These are phyloP conservation scores for Annulohypoxylon stygium DNA, from an alignment of 495 filamentous ascomycete species.

Conservation along the genomic window DNA sequence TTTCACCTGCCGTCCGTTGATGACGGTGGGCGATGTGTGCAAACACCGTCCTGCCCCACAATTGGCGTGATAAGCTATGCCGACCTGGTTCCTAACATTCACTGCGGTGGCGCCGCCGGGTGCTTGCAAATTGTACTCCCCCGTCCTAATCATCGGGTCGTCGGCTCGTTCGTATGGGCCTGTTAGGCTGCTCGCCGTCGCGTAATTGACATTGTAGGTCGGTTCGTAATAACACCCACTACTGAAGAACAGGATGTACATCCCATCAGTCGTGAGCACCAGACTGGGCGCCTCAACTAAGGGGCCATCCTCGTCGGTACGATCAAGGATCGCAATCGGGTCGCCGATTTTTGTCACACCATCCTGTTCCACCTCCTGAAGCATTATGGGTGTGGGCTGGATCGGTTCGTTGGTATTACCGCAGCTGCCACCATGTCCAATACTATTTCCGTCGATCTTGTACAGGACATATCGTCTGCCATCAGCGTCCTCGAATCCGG, in stretches of 20 bases:
- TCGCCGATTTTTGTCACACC: constrained; percentile 66
- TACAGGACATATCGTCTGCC: constrained; percentile 70
- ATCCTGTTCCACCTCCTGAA: constrained; percentile 67
- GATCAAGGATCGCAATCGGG: constrained; percentile 67
- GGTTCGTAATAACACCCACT: constrained; percentile 65
- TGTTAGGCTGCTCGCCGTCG: constrained; percentile 55
- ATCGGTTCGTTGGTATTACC: constrained; percentile 65
- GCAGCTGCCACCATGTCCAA: constrained; percentile 70
- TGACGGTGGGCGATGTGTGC: constrained; percentile 36
- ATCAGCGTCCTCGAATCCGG: constrained; percentile 65
- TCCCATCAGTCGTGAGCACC: constrained; percentile 55
- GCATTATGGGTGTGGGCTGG: constrained; percentile 69
- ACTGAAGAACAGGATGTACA: constrained; percentile 72
- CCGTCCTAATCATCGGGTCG: constrained; percentile 56
- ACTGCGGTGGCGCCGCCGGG: constrained; percentile 66
- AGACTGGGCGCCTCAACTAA: constrained; percentile 72
- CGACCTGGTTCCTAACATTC: constrained; percentile 58
- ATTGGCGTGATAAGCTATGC: constrained; percentile 66
- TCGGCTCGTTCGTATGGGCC: constrained; percentile 62
- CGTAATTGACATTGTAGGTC: constrained; percentile 67
- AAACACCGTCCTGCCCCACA: constrained; percentile 59
- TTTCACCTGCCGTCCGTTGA: constrained; percentile 32
- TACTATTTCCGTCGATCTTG: constrained; percentile 73
- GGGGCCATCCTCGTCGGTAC: constrained; percentile 67
- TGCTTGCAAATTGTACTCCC: constrained; percentile 59